These are phyloP conservation scores for Fusarium sororula DNA, from an alignment of 2,329 filamentous ascomycete species.

Conservation along the genomic window DNA sequence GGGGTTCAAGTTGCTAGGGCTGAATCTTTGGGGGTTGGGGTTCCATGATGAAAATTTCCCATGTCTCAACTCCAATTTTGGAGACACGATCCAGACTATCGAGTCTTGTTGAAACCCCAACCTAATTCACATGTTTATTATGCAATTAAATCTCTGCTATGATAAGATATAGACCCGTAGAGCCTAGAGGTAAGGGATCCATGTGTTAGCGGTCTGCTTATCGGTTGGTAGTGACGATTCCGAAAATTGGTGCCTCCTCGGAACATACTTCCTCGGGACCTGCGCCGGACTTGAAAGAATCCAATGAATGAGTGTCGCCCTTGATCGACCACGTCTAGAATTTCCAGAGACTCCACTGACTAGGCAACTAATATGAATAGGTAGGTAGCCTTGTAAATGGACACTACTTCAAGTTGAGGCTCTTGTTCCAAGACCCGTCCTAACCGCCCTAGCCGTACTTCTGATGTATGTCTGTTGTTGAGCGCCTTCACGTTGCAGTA, in stretches of 20 bases:
- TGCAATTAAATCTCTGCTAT: background rate
- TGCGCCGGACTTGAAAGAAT: slow-evolving; percentile 16
- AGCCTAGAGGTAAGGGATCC: background rate
- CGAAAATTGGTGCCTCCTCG: slow-evolving; percentile 22
- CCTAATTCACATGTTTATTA: slow-evolving; percentile 24
- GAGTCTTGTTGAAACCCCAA: slow-evolving; percentile 37
- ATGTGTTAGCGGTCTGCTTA: slow-evolving; percentile 1
- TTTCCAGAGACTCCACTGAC: background rate
- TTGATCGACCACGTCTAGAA: background rate
- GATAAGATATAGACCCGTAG: background rate
- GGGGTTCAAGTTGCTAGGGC: slow-evolving; percentile 26
- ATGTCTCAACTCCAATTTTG: slow-evolving; percentile 20
- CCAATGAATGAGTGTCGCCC: background rate
- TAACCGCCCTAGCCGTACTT: background rate
- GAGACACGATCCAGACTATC: background rate
- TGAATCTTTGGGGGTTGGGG: slow-evolving; percentile 40
- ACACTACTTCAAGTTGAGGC: slow-evolving; percentile 19
- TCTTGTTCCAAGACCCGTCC: slow-evolving; percentile 8
- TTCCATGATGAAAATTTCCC: background rate
- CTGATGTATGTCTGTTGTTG: slow-evolving; percentile 1
- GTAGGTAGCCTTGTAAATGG: background rate
- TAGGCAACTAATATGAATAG: background rate
- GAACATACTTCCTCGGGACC: slow-evolving; percentile 29
- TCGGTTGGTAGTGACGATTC: slow-evolving; percentile 19
- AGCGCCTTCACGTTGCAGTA: background rate